Evolutionary conservation across 2,329 filamentous ascomycete species (phyloP).

Genomic region (Fusarium camptoceras): DNA sequence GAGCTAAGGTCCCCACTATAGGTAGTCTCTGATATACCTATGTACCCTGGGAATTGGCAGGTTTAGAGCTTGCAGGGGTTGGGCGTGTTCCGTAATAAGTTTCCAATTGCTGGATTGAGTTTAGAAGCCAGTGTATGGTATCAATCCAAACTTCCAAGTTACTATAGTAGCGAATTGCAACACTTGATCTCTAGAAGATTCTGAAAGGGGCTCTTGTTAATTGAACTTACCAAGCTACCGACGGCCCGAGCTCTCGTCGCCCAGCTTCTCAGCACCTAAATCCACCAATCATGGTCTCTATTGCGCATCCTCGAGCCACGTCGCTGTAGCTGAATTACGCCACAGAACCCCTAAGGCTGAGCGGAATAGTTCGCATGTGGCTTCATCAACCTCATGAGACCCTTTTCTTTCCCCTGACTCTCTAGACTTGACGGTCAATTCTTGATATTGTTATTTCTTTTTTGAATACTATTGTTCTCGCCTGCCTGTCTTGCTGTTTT

Average conservation of each 20-base stretch:
- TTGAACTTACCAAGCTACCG: conserved; percentile 9
- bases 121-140: neutral
- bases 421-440: neutral
- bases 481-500: neutral
- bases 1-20: conserved; percentile 25
- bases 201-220: conserved; percentile 19
- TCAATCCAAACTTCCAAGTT: neutral
- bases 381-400: conserved; percentile 33
- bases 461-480: neutral
- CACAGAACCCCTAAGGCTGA: conserved; percentile 38
- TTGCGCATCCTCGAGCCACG: conserved; percentile 8
- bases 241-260: conserved; percentile 33
- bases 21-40: conserved; percentile 12
- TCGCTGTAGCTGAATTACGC: conserved; percentile 3
- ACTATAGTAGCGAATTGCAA: neutral
- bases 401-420: conserved; percentile 8
- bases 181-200: neutral
- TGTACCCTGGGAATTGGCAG: conserved; percentile 22
- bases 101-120: neutral
- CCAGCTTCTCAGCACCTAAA: conserved; percentile 4
- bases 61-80: conserved; percentile 1
- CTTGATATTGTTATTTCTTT: neutral
- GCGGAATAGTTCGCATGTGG: conserved; percentile 25
- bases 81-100: neutral
- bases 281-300: conserved; percentile 31